Conservation (phyloP, 2,329 filamentous ascomycete genomes). For the Bipolaris bicolor region DNA sequence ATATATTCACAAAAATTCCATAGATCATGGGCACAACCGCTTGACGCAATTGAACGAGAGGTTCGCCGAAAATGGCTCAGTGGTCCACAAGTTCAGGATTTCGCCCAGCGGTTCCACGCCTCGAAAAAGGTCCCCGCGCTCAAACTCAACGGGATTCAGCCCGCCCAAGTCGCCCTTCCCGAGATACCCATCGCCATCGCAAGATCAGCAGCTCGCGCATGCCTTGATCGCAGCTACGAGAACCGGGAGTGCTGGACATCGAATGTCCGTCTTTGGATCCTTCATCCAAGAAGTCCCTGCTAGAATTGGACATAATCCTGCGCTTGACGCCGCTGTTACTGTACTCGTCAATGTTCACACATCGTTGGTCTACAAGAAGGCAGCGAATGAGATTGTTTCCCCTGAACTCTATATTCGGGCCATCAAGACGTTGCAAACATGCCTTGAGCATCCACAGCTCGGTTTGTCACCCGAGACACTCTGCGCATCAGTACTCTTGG, state of each 20-base stretch:
- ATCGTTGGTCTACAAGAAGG: constrained; percentile 34
- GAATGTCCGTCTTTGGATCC: constrained; percentile 40
- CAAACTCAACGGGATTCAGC: constrained; percentile 20
- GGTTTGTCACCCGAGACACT: constrained; percentile 44
- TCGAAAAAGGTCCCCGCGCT: constrained; percentile 16
- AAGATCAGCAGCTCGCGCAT: constrained; percentile 36
- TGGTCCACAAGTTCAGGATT: constrained; percentile 38
- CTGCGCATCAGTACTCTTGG: constrained; percentile 41
- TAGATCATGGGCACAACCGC: constrained; percentile 22
- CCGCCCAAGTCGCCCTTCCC: constrained; percentile 25
- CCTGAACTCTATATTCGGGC: constrained; percentile 40
- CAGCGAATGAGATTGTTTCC: constrained; percentile 31
- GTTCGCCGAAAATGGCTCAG: constrained; percentile 35
- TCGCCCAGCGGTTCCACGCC: constrained; percentile 14
- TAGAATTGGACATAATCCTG: constrained; percentile 40
- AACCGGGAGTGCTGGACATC: constrained; percentile 37
- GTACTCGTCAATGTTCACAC: constrained; percentile 39
- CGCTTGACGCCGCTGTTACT: constrained; percentile 40
- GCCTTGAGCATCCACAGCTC: constrained; percentile 36
- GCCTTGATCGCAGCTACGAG: constrained; percentile 34
- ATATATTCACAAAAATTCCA: neutral
- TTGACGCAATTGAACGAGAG: constrained; percentile 36
- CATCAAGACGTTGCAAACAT: constrained; percentile 37
- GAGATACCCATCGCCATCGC: constrained; percentile 34
- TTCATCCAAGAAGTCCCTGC: constrained; percentile 41